Evolutionary conservation across 225 moss, liverwort and hornwort genomes (phyloP).

Genomic region (Physcomitrellopsis africana): DNA sequence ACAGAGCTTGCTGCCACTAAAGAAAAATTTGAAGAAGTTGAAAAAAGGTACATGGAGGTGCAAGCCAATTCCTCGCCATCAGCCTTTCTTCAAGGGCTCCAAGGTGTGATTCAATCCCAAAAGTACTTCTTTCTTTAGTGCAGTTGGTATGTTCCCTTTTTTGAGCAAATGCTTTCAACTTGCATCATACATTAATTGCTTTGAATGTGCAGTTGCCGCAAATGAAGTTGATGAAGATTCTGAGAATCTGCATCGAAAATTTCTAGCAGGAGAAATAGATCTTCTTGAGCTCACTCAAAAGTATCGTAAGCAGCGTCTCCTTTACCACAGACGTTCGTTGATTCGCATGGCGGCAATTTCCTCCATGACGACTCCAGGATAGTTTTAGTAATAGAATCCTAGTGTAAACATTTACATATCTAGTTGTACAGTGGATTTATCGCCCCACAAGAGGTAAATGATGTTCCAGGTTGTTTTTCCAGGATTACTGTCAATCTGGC

Average conservation of each 20-base stretch:
- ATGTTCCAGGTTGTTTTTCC: slow-evolving; percentile 37
- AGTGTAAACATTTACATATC: slow-evolving; percentile 8
- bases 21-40: slow-evolving; percentile 94
- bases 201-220: slow-evolving; percentile 63
- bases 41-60: slow-evolving; percentile 87
- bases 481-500: slow-evolving; percentile 27
- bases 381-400: slow-evolving; percentile 25
- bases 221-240: slow-evolving; percentile 94
- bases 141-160: not conserved
- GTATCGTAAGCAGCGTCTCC: slow-evolving; percentile 87
- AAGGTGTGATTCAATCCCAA: slow-evolving; percentile 51
- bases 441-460: slow-evolving; percentile 35
- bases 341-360: slow-evolving; percentile 87
- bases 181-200: not conserved
- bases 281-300: slow-evolving; percentile 81
- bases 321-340: slow-evolving; percentile 91
- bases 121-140: slow-evolving; percentile 7
- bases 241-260: slow-evolving; percentile 77
- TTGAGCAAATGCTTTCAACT: not conserved
- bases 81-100: slow-evolving; percentile 78
- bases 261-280: slow-evolving; percentile 84
- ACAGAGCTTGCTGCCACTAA: slow-evolving; percentile 94
- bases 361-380: slow-evolving; percentile 84
- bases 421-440: slow-evolving; percentile 62
- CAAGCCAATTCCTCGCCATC: slow-evolving; percentile 81